A percentile compares a stretch with the other conserved stretches of the same genome.
phyloP scores from a whole-genome alignment of 495 filamentous ascomycete species.

The Aspergillus sclerotioniger region DNA sequence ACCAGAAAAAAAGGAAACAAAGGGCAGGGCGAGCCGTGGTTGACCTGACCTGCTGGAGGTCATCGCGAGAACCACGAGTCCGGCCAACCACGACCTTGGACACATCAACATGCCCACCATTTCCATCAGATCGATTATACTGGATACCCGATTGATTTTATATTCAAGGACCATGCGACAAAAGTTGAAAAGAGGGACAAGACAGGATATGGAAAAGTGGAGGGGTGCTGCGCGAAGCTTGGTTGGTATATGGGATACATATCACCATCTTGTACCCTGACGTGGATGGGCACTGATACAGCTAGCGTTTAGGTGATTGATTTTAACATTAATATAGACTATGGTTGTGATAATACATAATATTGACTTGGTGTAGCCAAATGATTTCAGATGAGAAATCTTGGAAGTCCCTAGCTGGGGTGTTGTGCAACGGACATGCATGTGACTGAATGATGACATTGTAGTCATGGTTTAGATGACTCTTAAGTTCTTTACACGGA shows the following conservation, averaged over 20 bases:
- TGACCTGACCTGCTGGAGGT: conserved; percentile 23
- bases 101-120: conserved; percentile 17
- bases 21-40: conserved; percentile 14
- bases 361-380: not conserved
- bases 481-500: too few species aligned
- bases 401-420: too few species aligned
- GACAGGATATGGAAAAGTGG: not conserved
- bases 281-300: not conserved
- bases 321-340: not conserved
- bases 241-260: not conserved
- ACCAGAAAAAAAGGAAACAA: conserved; percentile 1
- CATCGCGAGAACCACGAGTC: not conserved
- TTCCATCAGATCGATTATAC: conserved; percentile 23
- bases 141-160: conserved; percentile 42
- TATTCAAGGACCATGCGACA: conserved; percentile 10
- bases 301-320: not conserved
- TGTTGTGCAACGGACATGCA: too few species aligned
- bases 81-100: conserved; percentile 26
- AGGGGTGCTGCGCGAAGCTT: not conserved
- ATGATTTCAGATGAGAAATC: too few species aligned
- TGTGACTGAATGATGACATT: too few species aligned
- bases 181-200: not conserved
- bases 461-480: too few species aligned
- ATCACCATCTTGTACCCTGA: not conserved
- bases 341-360: not conserved